These are phyloP conservation scores for Aureobasidium sp. DNA, from an alignment of 2,329 filamentous ascomycete species.

Conservation along the genomic window DNA sequence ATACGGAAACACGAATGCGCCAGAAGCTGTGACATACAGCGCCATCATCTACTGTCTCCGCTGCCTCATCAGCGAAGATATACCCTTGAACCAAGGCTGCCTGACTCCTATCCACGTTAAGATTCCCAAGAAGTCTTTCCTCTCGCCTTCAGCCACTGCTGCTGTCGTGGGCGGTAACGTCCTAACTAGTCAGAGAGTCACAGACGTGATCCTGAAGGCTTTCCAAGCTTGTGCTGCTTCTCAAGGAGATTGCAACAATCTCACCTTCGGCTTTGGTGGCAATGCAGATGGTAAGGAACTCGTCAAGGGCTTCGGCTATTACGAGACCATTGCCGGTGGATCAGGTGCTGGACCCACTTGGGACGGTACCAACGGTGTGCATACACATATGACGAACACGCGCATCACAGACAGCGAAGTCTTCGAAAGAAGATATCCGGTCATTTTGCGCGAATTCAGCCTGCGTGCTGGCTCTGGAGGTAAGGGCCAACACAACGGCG, in stretches of 20 bases:
- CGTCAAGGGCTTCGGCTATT: conserved; percentile 77
- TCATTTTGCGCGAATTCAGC: conserved; percentile 62
- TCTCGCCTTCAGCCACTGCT: conserved; percentile 66
- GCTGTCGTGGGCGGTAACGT: conserved; percentile 81
- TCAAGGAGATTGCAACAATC: conserved; percentile 76
- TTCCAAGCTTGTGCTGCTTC: conserved; percentile 71
- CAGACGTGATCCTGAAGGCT: conserved; percentile 72
- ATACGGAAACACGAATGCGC: conserved; percentile 65
- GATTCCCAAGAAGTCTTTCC: conserved; percentile 61
- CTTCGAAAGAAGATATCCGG: conserved; percentile 69
- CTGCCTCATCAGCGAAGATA: conserved; percentile 69
- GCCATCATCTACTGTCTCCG: conserved; percentile 82
- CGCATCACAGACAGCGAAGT: conserved; percentile 74
- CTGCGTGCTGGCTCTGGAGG: conserved; percentile 57
- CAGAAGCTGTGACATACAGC: conserved; percentile 71
- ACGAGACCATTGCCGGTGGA: conserved; percentile 76
- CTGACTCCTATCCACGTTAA: conserved; percentile 63
- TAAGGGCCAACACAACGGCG: conserved; percentile 57
- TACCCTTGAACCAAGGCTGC: conserved; percentile 81
- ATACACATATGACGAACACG: conserved; percentile 82
- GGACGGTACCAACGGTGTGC: conserved; percentile 68
- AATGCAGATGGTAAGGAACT: conserved; percentile 49
- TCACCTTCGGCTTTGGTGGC: conserved; percentile 63
- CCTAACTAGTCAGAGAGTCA: conserved; percentile 68
- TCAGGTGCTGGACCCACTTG: conserved; percentile 64